Evolutionary conservation across 768 basidiomycete species (phyloP), one percentile per base, ranked within the genome.

Genomic region (Boletus vinaceobasis): DNA sequence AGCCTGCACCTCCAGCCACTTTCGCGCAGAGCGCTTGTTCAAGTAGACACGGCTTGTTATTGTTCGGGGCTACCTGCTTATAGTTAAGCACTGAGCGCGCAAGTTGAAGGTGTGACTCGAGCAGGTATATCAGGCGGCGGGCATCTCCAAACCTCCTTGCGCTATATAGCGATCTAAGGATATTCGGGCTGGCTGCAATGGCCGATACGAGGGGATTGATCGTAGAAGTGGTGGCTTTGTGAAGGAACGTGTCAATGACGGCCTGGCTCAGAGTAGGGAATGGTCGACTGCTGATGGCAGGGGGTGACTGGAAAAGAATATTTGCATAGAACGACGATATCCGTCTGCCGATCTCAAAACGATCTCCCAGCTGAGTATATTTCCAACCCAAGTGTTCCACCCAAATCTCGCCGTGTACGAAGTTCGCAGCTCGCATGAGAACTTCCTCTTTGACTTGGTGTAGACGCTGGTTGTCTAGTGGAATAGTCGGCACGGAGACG

Each of bases 381-480:
- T 90, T 89, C 94, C 94, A 98, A 3, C 84, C 82, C 37, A 84
- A 67, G 68, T 92, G 88, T 61, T 88, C 87, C 1, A 87, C 81
- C 94, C 94, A 98, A 19, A 96, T 84, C 66, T 95, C 90, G 8
- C 83, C 81, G 62, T 93, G 90, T 9, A 95, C 80, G 58, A 94
- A 92, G 5, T 78, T 77, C 13, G 84, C 77, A 0, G 90, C 92
- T 33, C 90, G 84, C 45, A 89, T 72, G 23, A 95, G 76, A 5
- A 94, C 92, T 54, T 92, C 90, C 62, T 90, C 88, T 65, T 93
- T 93, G 51, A 93, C 73, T 61, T 84, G 84, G 48, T 80, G 84
- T 33, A 87, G 76, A 32, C 81, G 82, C 7, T 79, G 69, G 45
- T 84, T 84, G 43, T 84, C 79, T 0, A 83, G 78, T 0, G 80